Base-by-base conservation (phyloP, 305 asterid genomes). In the Plantago rigida region DNA sequence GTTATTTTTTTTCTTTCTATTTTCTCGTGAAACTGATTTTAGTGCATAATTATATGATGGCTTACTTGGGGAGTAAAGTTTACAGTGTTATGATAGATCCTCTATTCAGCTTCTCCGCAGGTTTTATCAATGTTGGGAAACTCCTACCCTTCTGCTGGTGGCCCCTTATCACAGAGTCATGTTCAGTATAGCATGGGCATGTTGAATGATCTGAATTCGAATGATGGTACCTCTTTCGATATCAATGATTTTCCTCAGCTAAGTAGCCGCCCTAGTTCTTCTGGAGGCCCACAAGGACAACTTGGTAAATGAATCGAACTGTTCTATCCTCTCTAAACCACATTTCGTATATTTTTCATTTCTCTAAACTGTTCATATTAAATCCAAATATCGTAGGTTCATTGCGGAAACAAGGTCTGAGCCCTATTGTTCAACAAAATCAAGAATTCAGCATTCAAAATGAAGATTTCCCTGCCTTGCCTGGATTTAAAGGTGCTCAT, bases 401-500 rank as follows among this genome's bases (percentile, higher is more conserved):
- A 47, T 67, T 93, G 81, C 87, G 96, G 68, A 89, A 93, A 75
- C 99, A 93, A 79, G 88, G 91, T 74, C 86, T 85, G 55, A 73
- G 84, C 73, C 89, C 95, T 57, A 82, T 93, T 50, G 92, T 77
- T 72, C 99, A 93, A 74, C 99, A 87, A 80, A 93, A 89, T 80
- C 99, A 93, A 74, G 99, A 93, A 74, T 93, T 93, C 75, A 93
- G 97, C 78, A 93, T 93, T 70, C 97, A 93, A 70, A 89, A 87
- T 74, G 99, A 93, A 84, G 99, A 93, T 78, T 93, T 93, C 66
- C 99, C 97, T 42, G 99, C 97, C 66, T 81, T 93, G 64, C 97
- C 96, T 62, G 99, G 99, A 74, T 85, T 79, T 71, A 93, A 87
- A 84, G 99, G 99, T 89, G 70, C 72, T 57, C 62, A 14, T 54